Evolutionary conservation across 1,284 basidiomycete genomes (phyloP), one percentile per base, ranked within the genome.

Genomic region (Butyriboletus pseudospeciosus): DNA sequence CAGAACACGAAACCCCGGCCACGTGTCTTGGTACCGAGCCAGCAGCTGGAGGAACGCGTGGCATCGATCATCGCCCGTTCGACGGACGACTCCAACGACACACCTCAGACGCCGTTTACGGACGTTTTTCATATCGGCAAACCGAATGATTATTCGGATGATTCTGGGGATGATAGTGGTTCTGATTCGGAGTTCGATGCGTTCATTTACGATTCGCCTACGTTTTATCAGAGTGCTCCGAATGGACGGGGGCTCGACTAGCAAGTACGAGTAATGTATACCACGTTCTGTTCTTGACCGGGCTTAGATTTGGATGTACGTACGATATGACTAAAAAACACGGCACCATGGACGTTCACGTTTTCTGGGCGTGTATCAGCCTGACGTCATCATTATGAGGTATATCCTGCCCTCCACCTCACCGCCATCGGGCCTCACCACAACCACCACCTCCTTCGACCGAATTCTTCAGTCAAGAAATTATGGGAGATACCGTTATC

Each of bases 41-140:
- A 82, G 49, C 81, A 83, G 57, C 70, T 90, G 12, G 87, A 89
- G 67, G 88, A 87, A 40, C 80, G 85, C 9, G 86, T 90, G 17
- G 88, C 87, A 10, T 87, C 87, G 23, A 90, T 90, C 59, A 77
- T 90, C 23, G 87, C 87, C 26, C 87, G 88, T 69, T 88, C 87
- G 20, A 84, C 81, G 5, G 74, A 78, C 30, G 78, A 83, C 48
- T 64, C 74, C 30, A 67, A 76, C 26, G 73, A 73, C 16, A 79
- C 83, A 59, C 87, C 88, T 5, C 83, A 83, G 62, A 90, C 87
- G 16, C 88, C 87, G 2, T 88, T 88, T 69, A 73, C 82, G n/a
- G 87, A 90, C 64, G 83, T 86, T 30, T 90, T 90, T 74, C 76
- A 79, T 52, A 79, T 90, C 25, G 76, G 77, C 16, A 74, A 75